Percentiles rank a stretch among this genome's conserved stretches.
phyloP scores from a whole-genome alignment of 2,329 filamentous ascomycete species.

The Allantophomopsis cytisporea region DNA sequence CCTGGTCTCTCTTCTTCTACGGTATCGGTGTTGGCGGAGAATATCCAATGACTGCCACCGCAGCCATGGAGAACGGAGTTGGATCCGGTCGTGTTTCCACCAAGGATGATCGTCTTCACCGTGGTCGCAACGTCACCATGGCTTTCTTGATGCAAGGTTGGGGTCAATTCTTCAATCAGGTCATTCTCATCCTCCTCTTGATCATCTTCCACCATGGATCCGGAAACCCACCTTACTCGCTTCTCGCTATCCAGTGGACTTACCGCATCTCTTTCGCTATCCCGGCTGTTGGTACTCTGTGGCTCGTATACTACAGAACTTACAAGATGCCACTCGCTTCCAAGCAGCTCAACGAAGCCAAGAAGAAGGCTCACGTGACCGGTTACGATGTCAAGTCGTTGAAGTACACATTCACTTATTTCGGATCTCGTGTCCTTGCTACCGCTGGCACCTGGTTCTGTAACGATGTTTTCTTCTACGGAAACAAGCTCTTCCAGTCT shows the following conservation, averaged over 20 bases:
- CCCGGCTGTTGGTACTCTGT: conserved; percentile 79
- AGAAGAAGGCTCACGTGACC: conserved; percentile 77
- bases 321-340: conserved; percentile 88
- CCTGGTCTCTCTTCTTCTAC: conserved; percentile 89
- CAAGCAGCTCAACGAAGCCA: conserved; percentile 68
- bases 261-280: conserved; percentile 89
- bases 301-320: conserved; percentile 91
- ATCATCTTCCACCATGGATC: conserved; percentile 66
- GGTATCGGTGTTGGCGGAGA: conserved; percentile 68
- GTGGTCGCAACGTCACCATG: conserved; percentile 87
- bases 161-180: conserved; percentile 93
- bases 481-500: conserved; percentile 93
- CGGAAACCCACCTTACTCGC: conserved; percentile 56
- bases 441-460: conserved; percentile 87
- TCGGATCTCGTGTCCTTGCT: conserved; percentile 74
- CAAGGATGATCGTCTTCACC: conserved; percentile 84
- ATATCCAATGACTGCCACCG: conserved; percentile 94
- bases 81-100: conserved; percentile 81
- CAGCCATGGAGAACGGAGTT: conserved; percentile 83
- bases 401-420: conserved; percentile 64
- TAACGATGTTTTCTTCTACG: conserved; percentile 98
- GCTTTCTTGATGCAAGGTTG: conserved; percentile 98
- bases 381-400: conserved; percentile 87
- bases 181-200: conserved; percentile 72
- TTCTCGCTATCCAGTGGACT: conserved; percentile 70